These are phyloP conservation scores for Phytopythium kandeliae DNA, from an alignment of 352 stramenopile species.

Conservation along the genomic window DNA sequence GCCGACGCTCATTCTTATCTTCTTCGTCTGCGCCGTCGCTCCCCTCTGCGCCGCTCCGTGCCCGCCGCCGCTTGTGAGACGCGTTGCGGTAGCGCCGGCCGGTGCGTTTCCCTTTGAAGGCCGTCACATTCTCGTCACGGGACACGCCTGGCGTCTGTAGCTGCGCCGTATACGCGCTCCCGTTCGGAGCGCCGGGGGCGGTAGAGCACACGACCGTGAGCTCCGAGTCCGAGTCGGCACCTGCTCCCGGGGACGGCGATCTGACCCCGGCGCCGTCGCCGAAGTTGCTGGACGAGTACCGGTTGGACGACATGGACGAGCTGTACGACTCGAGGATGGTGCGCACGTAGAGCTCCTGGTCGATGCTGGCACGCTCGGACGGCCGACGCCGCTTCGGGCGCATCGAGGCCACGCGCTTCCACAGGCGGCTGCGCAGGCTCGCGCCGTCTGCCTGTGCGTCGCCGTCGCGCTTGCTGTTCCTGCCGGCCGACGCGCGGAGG, in stretches of 20 bases:
- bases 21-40: conserved; percentile 27
- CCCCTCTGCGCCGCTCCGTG: conserved; percentile 2
- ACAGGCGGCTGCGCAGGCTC: conserved; percentile 23
- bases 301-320: conserved; percentile 65
- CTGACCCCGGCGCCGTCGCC: background rate
- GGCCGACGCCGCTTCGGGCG: conserved; percentile 17
- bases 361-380: conserved; percentile 19
- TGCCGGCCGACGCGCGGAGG: conserved; percentile 1
- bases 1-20: conserved; percentile 33
- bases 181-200: conserved; percentile 4
- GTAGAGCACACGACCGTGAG: conserved; percentile 1
- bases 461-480: conserved; percentile 15
- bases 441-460: conserved; percentile 7
- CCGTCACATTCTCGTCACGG: conserved; percentile 6
- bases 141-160: conserved; percentile 11
- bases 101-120: conserved; percentile 1
- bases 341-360: conserved; percentile 68
- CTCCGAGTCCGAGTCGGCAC: background rate
- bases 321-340: conserved; percentile 72
- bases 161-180: conserved; percentile 17
- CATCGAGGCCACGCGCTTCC: conserved; percentile 27
- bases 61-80: conserved; percentile 3
- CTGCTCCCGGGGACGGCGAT: background rate
- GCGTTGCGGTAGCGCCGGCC: background rate
- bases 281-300: conserved; percentile 24